phyloP scores from a whole-genome alignment of 1,284 basidiomycete genomes.

The Cutaneotrichosporon sp. region DNA sequence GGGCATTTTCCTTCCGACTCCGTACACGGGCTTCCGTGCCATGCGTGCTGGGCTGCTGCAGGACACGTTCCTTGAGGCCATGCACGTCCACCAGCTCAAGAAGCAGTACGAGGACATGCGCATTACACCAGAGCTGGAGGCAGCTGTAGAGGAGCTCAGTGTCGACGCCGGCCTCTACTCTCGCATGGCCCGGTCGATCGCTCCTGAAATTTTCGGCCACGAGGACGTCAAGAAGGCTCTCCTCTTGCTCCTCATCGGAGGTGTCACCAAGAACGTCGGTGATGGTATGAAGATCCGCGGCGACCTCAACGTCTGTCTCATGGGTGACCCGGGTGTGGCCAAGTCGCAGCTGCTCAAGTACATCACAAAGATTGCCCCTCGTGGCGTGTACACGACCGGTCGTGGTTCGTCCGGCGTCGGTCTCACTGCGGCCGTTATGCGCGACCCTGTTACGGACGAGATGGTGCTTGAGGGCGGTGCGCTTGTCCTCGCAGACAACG shows the following conservation, averaged over 20 bases:
- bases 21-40: slow-evolving; percentile 83
- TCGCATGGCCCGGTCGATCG: slow-evolving; percentile 64
- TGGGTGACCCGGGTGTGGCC: slow-evolving; percentile 99
- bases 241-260: slow-evolving; percentile 89
- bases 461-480: slow-evolving; percentile 99
- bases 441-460: slow-evolving; percentile 98
- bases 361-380: slow-evolving; percentile 95
- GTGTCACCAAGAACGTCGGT: slow-evolving; percentile 88
- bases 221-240: slow-evolving; percentile 97
- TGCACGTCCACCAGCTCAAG: slow-evolving; percentile 90
- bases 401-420: slow-evolving; percentile 97
- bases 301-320: slow-evolving; percentile 95
- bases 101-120: slow-evolving; percentile 97
- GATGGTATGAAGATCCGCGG: slow-evolving; percentile 99
- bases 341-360: slow-evolving; percentile 98
- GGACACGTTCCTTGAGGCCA: slow-evolving; percentile 93
- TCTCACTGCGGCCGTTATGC: slow-evolving; percentile 97
- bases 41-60: slow-evolving; percentile 92
- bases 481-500: slow-evolving; percentile 96
- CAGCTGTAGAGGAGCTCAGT: slow-evolving; percentile 68
- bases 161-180: slow-evolving; percentile 77
- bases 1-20: slow-evolving; percentile 84
- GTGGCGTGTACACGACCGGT: slow-evolving; percentile 97
- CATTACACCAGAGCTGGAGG: slow-evolving; percentile 78
- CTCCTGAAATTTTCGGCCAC: slow-evolving; percentile 98